Evolutionary conservation across 257 asterid genomes (phyloP).

Genomic region (Solanum bukasovii): DNA sequence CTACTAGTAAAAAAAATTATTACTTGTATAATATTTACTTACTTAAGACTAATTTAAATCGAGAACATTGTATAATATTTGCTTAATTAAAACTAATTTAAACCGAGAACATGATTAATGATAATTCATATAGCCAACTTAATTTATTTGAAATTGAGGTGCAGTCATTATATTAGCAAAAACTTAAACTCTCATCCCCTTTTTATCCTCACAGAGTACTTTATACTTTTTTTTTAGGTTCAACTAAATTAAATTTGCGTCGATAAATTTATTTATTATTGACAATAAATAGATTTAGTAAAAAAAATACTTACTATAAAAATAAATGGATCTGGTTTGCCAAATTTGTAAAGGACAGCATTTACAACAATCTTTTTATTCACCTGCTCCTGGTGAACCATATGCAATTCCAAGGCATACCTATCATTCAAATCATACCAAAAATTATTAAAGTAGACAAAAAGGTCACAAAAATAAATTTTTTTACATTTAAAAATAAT

Average conservation of each 20-base stretch:
- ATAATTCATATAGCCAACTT: neutral
- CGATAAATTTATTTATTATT: neutral
- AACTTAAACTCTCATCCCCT: neutral
- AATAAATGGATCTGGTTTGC: conserved; percentile 50
- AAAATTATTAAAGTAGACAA: no score
- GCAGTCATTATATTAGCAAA: neutral
- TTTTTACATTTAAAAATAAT: neutral
- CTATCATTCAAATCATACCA: conserved; percentile 10
- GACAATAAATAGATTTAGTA: neutral
- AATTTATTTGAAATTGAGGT: neutral
- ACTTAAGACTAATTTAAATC: neutral
- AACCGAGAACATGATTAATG: neutral
- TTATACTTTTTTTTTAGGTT: neutral
- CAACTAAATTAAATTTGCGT: neutral
- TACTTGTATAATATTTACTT: neutral
- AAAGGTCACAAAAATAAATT: neutral
- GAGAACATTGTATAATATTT: neutral
- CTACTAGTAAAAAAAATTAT: neutral
- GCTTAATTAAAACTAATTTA: neutral
- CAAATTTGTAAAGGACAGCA: conserved; percentile 53
- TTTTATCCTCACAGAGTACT: neutral
- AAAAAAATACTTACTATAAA: conserved; percentile 25
- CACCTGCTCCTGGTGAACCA: conserved; percentile 45
- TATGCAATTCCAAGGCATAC: conserved; percentile 58
- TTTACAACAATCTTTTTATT: conserved; percentile 26